A percentile compares a stretch with the other conserved stretches of the same genome.
phyloP scores from a whole-genome alignment of 2,329 filamentous ascomycete genomes.

The Colletotrichum incanum region DNA sequence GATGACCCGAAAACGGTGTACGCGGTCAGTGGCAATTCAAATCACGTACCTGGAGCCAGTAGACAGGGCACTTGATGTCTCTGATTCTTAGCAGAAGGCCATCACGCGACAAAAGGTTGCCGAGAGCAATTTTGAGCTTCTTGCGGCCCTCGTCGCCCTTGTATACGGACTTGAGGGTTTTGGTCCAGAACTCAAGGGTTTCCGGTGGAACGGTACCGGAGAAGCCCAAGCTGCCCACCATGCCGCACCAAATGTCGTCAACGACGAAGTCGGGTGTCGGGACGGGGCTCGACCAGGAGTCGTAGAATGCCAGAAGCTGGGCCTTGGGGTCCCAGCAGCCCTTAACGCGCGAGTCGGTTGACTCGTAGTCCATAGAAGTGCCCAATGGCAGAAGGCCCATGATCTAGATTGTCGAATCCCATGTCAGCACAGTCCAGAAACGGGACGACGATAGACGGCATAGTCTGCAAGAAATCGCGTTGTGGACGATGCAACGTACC shows the following conservation, averaged over 20 bases:
- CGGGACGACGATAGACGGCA: neutral
- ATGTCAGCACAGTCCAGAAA: neutral
- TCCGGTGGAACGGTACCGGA: conserved; percentile 56
- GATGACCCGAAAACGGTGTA: conserved; percentile 26
- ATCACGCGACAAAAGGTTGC: conserved; percentile 63
- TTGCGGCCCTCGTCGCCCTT: conserved; percentile 64
- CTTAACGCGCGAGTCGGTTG: conserved; percentile 59
- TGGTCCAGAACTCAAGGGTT: conserved; percentile 61
- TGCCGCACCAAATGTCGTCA: conserved; percentile 62
- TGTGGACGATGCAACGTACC: conserved; percentile 50
- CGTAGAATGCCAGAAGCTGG: conserved; percentile 59
- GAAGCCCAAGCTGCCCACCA: conserved; percentile 63
- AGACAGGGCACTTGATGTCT: conserved; percentile 66
- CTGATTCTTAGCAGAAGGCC: conserved; percentile 61
- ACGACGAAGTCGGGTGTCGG: conserved; percentile 64
- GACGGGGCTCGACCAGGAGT: conserved; percentile 57
- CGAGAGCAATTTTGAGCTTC: conserved; percentile 63
- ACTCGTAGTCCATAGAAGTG: conserved; percentile 70
- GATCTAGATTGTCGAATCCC: conserved; percentile 53
- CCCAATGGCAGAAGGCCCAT: conserved; percentile 64
- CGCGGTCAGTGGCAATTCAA: neutral
- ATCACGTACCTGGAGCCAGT: conserved; percentile 65
- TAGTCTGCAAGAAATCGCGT: neutral
- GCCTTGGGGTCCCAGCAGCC: conserved; percentile 66
- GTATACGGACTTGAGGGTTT: conserved; percentile 63